phyloP scores from a whole-genome alignment of 2,329 filamentous ascomycete genomes.

The Fusarium zealandicum region DNA sequence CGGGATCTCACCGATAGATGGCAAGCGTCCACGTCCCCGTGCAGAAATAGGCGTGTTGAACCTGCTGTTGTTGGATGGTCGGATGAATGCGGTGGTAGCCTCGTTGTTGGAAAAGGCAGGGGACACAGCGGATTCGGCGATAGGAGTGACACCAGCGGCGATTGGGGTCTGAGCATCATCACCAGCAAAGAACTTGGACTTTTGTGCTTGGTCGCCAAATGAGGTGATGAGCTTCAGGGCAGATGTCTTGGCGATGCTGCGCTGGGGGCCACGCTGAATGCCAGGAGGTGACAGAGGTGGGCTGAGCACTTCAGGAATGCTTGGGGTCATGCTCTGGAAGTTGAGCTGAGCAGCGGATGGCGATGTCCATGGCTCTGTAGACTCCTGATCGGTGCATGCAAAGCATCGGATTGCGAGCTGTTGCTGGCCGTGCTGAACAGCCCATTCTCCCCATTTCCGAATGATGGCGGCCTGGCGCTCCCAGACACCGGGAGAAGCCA shows the following conservation, averaged over 20 bases:
- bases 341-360: constrained; percentile 73
- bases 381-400: constrained; percentile 86
- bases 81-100: constrained; percentile 70
- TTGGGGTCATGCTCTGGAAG: constrained; percentile 61
- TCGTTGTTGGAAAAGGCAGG: constrained; percentile 67
- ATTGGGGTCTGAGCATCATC: constrained; percentile 76
- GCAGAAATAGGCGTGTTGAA: constrained; percentile 75
- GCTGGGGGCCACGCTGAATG: constrained; percentile 63
- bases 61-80: constrained; percentile 71
- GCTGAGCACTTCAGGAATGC: constrained; percentile 69
- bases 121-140: constrained; percentile 73
- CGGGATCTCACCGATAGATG: constrained; percentile 74
- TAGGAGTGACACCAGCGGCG: constrained; percentile 85
- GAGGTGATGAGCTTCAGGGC: constrained; percentile 91
- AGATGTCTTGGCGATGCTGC: constrained; percentile 77
- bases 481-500: constrained; percentile 87
- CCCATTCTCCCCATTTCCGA: constrained; percentile 93
- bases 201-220: constrained; percentile 71
- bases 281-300: constrained; percentile 78
- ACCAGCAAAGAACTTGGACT: constrained; percentile 69
- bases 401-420: constrained; percentile 93
- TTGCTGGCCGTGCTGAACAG: constrained; percentile 84
- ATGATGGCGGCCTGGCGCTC: constrained; percentile 87
- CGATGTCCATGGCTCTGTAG: constrained; percentile 86
- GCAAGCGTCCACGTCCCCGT: constrained; percentile 67